These are phyloP conservation scores for Thelephora ganbajun DNA, from an alignment of 768 basidiomycete genomes.

Conservation along the genomic window DNA sequence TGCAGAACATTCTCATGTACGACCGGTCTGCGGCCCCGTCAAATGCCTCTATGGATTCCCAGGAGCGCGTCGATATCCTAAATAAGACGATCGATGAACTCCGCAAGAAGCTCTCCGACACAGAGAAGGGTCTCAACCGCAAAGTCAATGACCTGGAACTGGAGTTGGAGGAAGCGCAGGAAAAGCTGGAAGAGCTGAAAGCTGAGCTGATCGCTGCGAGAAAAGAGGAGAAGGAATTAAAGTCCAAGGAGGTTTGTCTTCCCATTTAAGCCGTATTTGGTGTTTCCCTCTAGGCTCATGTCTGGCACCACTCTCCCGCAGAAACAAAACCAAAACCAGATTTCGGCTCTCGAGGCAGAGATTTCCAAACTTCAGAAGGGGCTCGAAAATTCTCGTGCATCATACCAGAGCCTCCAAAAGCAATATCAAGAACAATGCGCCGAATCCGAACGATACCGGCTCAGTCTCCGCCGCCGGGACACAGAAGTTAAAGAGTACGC, in stretches of 20 bases:
- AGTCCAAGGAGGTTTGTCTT: constrained; percentile 61
- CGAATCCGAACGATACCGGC: constrained; percentile 67
- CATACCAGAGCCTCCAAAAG: constrained; percentile 67
- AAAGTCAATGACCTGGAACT: constrained; percentile 65
- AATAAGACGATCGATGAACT: constrained; percentile 65
- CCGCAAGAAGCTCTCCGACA: constrained; percentile 60
- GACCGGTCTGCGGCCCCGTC: constrained; percentile 48
- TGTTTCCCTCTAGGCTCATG: constrained; percentile 3
- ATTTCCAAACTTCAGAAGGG: constrained; percentile 60
- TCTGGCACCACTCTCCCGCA: constrained; percentile 10
- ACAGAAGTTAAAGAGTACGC: constrained; percentile 52
- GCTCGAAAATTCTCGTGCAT: constrained; percentile 58
- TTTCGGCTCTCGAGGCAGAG: constrained; percentile 61
- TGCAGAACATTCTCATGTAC: constrained; percentile 41
- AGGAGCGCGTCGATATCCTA: constrained; percentile 62
- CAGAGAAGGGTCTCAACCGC: constrained; percentile 51
- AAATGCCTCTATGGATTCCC: constrained; percentile 53
- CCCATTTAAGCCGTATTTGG: constrained; percentile 2
- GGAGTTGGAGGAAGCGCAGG: constrained; percentile 74
- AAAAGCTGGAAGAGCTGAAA: constrained; percentile 60
- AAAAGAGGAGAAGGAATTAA: constrained; percentile 86
- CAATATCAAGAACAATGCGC: constrained; percentile 83
- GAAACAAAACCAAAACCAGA: constrained; percentile 55
- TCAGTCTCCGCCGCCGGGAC: constrained; percentile 61
- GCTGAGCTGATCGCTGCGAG: constrained; percentile 69